Evolutionary conservation across 1,284 basidiomycete species (phyloP), one percentile per base, ranked within the genome.

Genomic region (Fomes fomentarius): DNA sequence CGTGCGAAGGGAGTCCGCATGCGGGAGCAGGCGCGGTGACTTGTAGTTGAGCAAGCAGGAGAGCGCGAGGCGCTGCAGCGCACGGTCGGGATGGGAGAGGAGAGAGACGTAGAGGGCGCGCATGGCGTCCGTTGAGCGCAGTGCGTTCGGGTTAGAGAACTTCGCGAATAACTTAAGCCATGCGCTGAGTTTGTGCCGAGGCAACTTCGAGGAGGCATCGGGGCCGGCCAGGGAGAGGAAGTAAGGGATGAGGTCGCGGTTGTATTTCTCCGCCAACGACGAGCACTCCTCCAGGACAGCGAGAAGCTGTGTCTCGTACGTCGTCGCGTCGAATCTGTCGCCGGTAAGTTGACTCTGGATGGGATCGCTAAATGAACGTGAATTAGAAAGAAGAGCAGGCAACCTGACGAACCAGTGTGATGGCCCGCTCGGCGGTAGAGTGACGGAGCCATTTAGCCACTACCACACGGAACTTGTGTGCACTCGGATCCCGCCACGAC

Each of bases 91-190:
- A 60, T 95, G 88, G 1, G 94, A 89, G 28, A 98, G 82, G n/a
- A 94, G 80, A 15, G 81, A 75, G 14, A 83, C 79, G 71, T 96
- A 94, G 21, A 94, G 73, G 0, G 71, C 55, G 53, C 84, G 84
- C 15, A 99, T 79, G 0, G 80, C 81, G 10, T 87, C 80, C 0
- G 92, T 83, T 3, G 84, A 81, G 65, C 85, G 83, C 1, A 97
- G 77, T 0, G 93, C 91, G 71, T 94, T 96, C 10, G 95, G 95
- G 66, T 98, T 98, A 63, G 76, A 76, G 69, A 99, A 93, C 69
- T 94, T 96, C 52, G 91, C 82, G 68, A 98, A 92, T 1, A 99
- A 79, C 30, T 84, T 84, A 24, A 99, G 84, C 87, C 93, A 98
- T 2, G 83, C 77, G 17, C 72, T 77, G 25, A 94, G 81, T 63